phyloP scores from a whole-genome alignment of 1,284 basidiomycete species.

The Heterobasidion parviporum region DNA sequence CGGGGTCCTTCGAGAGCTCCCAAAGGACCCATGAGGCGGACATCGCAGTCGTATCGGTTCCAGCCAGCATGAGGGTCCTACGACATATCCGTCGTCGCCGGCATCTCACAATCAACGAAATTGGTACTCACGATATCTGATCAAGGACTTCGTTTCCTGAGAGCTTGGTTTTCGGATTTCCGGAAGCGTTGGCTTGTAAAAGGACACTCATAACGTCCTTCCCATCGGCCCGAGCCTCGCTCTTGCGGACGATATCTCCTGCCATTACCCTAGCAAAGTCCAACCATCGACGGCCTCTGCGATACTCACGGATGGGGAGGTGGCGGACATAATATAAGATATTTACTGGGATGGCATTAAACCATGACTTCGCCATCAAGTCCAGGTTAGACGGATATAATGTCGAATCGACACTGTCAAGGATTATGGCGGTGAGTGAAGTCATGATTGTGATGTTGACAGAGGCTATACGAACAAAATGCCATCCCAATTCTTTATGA shows the following conservation, averaged over 20 bases:
- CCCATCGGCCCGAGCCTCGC: neutral
- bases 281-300: neutral
- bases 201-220: constrained; percentile 5
- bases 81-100: constrained; percentile 18
- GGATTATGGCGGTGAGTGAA: neutral
- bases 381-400: constrained; percentile 1
- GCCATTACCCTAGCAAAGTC: neutral
- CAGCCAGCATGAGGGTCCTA: constrained; percentile 26
- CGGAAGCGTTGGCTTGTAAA: neutral
- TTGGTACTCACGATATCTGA: constrained; percentile 1
- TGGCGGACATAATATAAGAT: neutral
- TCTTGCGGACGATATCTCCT: neutral
- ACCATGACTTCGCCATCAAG: neutral
- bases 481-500: constrained; percentile 9
- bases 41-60: constrained; percentile 47
- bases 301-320: neutral
- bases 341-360: neutral
- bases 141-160: neutral
- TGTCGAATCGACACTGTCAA: neutral
- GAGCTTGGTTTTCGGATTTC: neutral
- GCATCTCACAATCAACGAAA: constrained; percentile 11
- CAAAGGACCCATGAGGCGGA: constrained; percentile 32
- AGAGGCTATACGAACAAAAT: constrained; percentile 11
- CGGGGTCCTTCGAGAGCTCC: constrained; percentile 31
- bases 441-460: neutral